phyloP scores from a whole-genome alignment of 2,329 filamentous ascomycete species.

The Aspergillus tanneri region DNA sequence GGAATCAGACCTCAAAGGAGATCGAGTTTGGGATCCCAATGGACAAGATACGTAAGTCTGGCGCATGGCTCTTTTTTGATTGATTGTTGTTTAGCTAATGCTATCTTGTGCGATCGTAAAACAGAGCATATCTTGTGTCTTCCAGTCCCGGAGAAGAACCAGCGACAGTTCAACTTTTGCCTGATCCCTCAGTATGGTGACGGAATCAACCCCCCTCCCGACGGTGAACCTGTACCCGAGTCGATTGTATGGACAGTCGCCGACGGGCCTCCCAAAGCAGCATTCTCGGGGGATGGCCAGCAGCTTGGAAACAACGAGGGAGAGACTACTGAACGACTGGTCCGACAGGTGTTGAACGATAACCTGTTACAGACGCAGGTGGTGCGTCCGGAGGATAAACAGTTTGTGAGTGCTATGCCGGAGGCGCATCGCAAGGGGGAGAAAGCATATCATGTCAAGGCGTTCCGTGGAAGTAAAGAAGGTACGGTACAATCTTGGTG shows the following conservation, averaged over 20 bases:
- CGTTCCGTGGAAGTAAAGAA: conserved; percentile 64
- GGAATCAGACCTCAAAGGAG: conserved; percentile 51
- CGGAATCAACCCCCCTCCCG: conserved; percentile 47
- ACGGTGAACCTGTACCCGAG: conserved; percentile 48
- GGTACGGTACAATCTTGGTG: conserved; percentile 41
- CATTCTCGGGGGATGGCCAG: conserved; percentile 43
- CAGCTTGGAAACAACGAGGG: conserved; percentile 45
- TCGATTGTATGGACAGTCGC: conserved; percentile 61
- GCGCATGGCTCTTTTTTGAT: background rate
- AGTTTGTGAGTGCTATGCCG: conserved; percentile 60
- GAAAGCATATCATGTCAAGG: conserved; percentile 64
- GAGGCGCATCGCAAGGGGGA: conserved; percentile 63
- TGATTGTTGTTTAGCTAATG: background rate
- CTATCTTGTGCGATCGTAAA: background rate
- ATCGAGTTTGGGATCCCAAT: conserved; percentile 56
- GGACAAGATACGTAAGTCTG: conserved; percentile 48
- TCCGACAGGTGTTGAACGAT: conserved; percentile 50
- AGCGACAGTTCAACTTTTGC: conserved; percentile 63
- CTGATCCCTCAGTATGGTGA: conserved; percentile 55
- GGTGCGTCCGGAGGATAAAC: conserved; percentile 54
- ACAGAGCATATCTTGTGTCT: conserved; percentile 59
- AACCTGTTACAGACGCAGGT: conserved; percentile 49
- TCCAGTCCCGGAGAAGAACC: conserved; percentile 63
- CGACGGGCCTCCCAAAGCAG: conserved; percentile 52
- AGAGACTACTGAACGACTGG: conserved; percentile 47